These are phyloP conservation scores for Nitzschia putrida DNA, from an alignment of 108 stramenopile genomes.

Conservation along the genomic window DNA sequence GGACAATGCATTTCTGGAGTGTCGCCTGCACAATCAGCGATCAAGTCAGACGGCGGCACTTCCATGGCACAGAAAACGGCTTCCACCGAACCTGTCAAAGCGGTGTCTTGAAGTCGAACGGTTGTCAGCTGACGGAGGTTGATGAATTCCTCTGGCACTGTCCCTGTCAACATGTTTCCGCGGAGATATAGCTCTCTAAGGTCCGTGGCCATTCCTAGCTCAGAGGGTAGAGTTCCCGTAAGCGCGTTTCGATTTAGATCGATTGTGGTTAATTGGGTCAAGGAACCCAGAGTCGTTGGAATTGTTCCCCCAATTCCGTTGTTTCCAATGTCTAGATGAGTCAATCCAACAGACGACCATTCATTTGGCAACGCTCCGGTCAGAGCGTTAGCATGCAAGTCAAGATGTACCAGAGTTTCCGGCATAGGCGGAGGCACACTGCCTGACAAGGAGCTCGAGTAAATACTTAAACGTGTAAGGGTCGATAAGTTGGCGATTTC, in stretches of 20 bases:
- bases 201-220: neutral
- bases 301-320: constrained; percentile 9
- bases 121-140: neutral
- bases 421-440: constrained; percentile 52
- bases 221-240: neutral
- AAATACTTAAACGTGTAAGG: constrained; percentile 50
- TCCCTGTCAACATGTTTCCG: constrained; percentile 4
- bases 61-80: too few relatives aligned
- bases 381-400: constrained; percentile 52
- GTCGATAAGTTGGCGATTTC: constrained; percentile 47
- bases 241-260: neutral
- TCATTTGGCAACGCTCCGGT: constrained; percentile 58
- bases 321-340: constrained; percentile 45
- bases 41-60: too few relatives aligned
- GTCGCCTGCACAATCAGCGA: too few relatives aligned
- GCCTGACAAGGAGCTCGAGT: constrained; percentile 44
- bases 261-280: neutral
- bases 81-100: constrained; percentile 1
- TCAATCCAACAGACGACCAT: too few relatives aligned
- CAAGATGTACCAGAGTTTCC: constrained; percentile 45
- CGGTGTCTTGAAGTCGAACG: too few relatives aligned
- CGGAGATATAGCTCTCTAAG: neutral
- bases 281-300: neutral
- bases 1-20: too few relatives aligned
- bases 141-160: constrained; percentile 7